Conservation (phyloP, 257 asterid genomes). For the Salvia hispanica region DNA sequence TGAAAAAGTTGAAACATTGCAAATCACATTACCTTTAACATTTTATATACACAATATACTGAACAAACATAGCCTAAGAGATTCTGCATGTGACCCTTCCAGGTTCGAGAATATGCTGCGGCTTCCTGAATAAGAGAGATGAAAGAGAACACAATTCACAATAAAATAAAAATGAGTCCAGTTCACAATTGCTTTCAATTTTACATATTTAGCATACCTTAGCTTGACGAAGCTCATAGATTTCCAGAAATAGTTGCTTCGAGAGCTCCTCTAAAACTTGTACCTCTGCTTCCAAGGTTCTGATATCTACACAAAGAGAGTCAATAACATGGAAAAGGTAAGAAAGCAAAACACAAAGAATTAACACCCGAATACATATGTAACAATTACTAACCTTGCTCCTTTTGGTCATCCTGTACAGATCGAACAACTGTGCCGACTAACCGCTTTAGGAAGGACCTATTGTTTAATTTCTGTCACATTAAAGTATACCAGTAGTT, state of each 20-base stretch:
- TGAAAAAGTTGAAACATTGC: background rate
- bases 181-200: constrained; percentile 19
- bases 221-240: constrained; percentile 99
- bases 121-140: constrained; percentile 72
- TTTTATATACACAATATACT: constrained; percentile 89
- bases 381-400: constrained; percentile 65
- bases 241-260: constrained; percentile 86
- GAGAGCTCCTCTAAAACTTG: constrained; percentile 95
- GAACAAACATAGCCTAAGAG: constrained; percentile 95
- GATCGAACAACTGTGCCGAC: constrained; percentile 98
- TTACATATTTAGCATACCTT: constrained; percentile 55
- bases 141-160: constrained; percentile 4
- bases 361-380: constrained; percentile 14
- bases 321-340: constrained; percentile 21
- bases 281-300: constrained; percentile 87
- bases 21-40: constrained; percentile 66
- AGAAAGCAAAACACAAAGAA: constrained; percentile 25
- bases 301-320: constrained; percentile 60
- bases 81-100: constrained; percentile 99
- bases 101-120: constrained; percentile 97
- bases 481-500: constrained; percentile 33
- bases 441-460: constrained; percentile 80
- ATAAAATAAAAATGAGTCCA: constrained; percentile 26
- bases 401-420: constrained; percentile 93
- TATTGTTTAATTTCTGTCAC: constrained; percentile 68